Evolutionary conservation across 305 asterid genomes (phyloP), one percentile per base, ranked within the genome.

Genomic region (Fraxinus platypoda): DNA sequence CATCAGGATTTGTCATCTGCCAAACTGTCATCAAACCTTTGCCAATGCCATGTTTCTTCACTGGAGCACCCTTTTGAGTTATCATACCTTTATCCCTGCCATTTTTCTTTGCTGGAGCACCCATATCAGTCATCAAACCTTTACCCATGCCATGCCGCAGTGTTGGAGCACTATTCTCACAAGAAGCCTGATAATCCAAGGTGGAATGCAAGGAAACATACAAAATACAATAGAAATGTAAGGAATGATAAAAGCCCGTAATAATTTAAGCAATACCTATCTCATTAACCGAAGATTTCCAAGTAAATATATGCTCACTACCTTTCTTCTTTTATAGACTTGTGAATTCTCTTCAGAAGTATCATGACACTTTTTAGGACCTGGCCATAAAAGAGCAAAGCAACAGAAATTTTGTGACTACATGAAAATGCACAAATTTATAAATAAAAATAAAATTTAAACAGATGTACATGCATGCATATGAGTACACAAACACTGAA

Each of bases 61-160:
- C 81, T 34, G 82, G 82, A 81, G 75, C 84, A 68, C 84, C 87
- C 80, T 81, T 85, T 72, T 81, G 85, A 76, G 86, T 83, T 88
- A 91, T 89, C 68, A 92, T 78, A 81, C 93, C 94, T 91, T 94
- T 94, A 72, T 97, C 97, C 81, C 86, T 86, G 71, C 95, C 94
- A 83, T 89, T 88, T 84, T 88, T 92, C 87, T 82, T 87, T 59
- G 79, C 80, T 41, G 87, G 83, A 87, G 83, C 79, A 80, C 86
- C 82, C 78, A 83, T 88, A 75, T 83, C 83, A 21, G 91, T 91
- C 93, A 93, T 89, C 78, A 87, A 87, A 64, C 97, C 98, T 88
- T 95, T 94, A 78, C 96, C 99, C 28, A 83, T 78, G 43, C 97
- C 97, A 84, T 89, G 90, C 80, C 84, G 84, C 85, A 43, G 74